Percentiles rank a stretch among this genome's conserved stretches.
Evolutionary conservation across 192 early-diverging fungal species (phyloP).

Genomic region (Jimgerdemannia flammicorona): DNA sequence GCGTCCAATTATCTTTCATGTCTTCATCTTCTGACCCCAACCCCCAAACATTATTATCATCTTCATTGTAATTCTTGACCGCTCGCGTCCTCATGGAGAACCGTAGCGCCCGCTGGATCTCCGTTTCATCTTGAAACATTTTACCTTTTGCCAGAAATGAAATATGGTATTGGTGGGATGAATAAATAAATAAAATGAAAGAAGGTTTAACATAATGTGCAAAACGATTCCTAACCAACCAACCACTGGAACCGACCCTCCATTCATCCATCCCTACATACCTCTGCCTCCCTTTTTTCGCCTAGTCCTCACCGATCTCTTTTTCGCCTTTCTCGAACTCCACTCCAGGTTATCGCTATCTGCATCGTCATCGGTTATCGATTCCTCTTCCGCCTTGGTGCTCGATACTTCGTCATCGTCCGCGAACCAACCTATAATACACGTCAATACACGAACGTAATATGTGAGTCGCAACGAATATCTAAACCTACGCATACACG

Average conservation of each 20-base stretch:
- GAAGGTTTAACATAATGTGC: not conserved
- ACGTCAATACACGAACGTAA: not conserved
- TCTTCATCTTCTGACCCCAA: constrained; percentile 31
- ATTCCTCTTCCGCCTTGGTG: not conserved
- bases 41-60: constrained; percentile 30
- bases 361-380: constrained; percentile 1
- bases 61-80: constrained; percentile 37
- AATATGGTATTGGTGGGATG: not conserved
- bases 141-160: not conserved
- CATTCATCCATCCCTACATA: not conserved
- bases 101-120: constrained; percentile 15
- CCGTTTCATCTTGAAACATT: not conserved
- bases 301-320: constrained; percentile 12
- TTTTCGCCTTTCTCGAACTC: constrained; percentile 14
- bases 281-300: not conserved
- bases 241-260: not conserved
- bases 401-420: not conserved
- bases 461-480: not conserved
- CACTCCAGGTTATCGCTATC: not conserved
- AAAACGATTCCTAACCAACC: too few relatives aligned
- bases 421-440: not conserved
- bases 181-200: not conserved
- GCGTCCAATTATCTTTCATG: constrained; percentile 7
- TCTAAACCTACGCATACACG: not conserved
- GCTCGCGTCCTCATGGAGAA: constrained; percentile 35